These are phyloP conservation scores for Cryptococcus wingfieldii DNA, from an alignment of 1,284 basidiomycete species.

Conservation along the genomic window DNA sequence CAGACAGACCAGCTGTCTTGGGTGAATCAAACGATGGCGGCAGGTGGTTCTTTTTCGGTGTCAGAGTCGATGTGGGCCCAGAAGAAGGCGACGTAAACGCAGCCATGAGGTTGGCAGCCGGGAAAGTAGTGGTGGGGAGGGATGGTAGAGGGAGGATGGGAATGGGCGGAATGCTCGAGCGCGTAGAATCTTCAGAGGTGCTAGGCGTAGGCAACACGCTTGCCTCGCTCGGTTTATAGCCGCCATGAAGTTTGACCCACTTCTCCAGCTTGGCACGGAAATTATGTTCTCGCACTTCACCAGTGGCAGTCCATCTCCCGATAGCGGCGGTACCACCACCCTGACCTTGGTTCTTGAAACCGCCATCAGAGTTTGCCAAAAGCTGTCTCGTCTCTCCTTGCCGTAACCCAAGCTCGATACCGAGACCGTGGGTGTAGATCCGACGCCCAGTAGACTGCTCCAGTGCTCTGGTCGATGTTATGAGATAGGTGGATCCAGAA, in stretches of 20 bases:
- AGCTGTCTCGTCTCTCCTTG: conserved; percentile 43
- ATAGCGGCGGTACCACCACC: conserved; percentile 45
- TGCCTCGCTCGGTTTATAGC: conserved; percentile 25
- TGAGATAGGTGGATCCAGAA: conserved; percentile 33
- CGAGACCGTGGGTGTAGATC: conserved; percentile 46
- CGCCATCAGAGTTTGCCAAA: conserved; percentile 32
- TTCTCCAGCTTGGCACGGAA: conserved; percentile 39
- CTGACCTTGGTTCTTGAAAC: conserved; percentile 34
- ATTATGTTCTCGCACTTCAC: conserved; percentile 35
- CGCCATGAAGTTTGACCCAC: conserved; percentile 45
- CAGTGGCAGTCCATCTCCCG: conserved; percentile 44
- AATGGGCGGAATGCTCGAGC: conserved; percentile 42
- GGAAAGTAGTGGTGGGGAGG: conserved; percentile 27
- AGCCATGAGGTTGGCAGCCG: conserved; percentile 31
- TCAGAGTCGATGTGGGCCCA: conserved; percentile 9
- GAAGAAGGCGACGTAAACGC: conserved; percentile 16
- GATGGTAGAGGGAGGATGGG: conserved; percentile 40
- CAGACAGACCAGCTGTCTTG: conserved; percentile 29
- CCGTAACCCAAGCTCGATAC: conserved; percentile 43
- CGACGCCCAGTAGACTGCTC: conserved; percentile 31
- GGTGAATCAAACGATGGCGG: conserved; percentile 4
- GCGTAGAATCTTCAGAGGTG: conserved; percentile 19
- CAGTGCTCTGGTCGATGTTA: conserved; percentile 45
- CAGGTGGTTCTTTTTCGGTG: conserved; percentile 14
- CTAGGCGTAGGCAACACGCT: conserved; percentile 38